Base-by-base conservation (phyloP, 768 basidiomycete genomes). In the Lentinula raphanica region DNA sequence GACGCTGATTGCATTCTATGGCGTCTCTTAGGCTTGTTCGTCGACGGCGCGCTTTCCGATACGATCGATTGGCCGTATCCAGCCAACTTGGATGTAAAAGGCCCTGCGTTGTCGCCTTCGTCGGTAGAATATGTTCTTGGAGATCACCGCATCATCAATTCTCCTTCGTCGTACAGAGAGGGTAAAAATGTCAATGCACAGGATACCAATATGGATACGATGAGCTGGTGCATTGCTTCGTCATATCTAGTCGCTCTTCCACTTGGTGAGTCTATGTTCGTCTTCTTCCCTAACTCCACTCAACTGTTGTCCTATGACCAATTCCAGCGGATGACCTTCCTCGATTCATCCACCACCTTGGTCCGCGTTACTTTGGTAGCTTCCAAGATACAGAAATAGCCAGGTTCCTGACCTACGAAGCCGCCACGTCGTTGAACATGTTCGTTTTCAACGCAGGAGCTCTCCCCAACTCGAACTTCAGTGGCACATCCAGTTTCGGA, bases 361-460 rank as follows among this genome's bases (percentile, higher is more conserved):
- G 91, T 3, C 92, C 92, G 8, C 81, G 86, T 44, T 94, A 94
- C 59, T 75, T 76, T 1, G 86, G 84, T 21, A 85, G 84, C 44
- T 91, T 92, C 68, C 91, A 92, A 66, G 88, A 91, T 49, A 78
- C 77, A 8, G 67, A 79, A 2, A 77, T 93, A 35, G 74, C 84
- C 62, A 85, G 81, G 45, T 92, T 92, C 67, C 72, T 94, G 49
- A 94, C 92, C 0, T 94, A 94, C 68, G 88, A 92, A 62, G 88
- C 89, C 0, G 83, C 87, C 4, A 91, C 92, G 0, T 90, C 90
- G 0, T 76, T 94, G 54, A 92, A 90, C 66, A 90, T 94, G 77
- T 84, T 85, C 62, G 72, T 94, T 17, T n/a, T n/a, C n/a, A n/a
- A n/a, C n/a, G n/a, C n/a, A n/a, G n/a, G n/a, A n/a, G n/a, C n/a